phyloP scores from a whole-genome alignment of 305 asterid species.

The Fraxinus baroniana region DNA sequence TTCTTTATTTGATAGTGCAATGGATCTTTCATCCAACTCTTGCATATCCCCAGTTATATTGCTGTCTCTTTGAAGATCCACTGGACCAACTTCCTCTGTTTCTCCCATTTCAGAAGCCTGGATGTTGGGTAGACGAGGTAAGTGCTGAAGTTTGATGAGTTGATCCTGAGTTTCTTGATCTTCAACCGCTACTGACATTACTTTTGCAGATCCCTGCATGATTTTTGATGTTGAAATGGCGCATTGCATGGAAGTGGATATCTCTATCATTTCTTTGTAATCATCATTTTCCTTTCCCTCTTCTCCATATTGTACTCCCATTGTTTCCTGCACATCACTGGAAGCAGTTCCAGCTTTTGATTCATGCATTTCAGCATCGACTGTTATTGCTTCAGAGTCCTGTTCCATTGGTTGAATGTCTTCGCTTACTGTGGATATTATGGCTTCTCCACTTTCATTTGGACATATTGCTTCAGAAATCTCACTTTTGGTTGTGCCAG shows the following conservation, averaged over 20 bases:
- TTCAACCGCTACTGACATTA: conserved; percentile 17
- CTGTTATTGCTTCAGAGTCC: conserved; percentile 16
- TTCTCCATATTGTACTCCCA: conserved; percentile 17
- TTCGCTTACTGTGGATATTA: not conserved
- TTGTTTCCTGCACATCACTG: conserved; percentile 18
- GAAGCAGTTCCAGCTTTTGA: conserved; percentile 19
- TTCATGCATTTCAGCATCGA: conserved; percentile 26
- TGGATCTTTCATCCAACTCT: conserved; percentile 21
- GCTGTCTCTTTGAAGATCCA: conserved; percentile 21
- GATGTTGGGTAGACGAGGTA: conserved; percentile 19
- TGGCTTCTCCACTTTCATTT: conserved; percentile 19
- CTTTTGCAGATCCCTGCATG: conserved; percentile 15
- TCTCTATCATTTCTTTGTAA: conserved; percentile 21
- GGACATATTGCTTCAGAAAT: conserved; percentile 28
- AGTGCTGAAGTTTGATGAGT: conserved; percentile 16
- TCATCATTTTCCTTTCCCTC: conserved; percentile 21
- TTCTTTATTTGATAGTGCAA: conserved; percentile 22
- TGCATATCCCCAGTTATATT: conserved; percentile 19
- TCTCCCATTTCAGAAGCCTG: conserved; percentile 19
- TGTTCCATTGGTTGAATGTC: conserved; percentile 26
- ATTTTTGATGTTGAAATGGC: conserved; percentile 11
- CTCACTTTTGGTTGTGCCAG: conserved; percentile 6
- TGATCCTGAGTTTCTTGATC: conserved; percentile 22
- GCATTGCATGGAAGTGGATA: conserved; percentile 16
- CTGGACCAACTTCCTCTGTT: conserved; percentile 21